A percentile compares a stretch with the other conserved stretches of the same genome.
These are phyloP conservation scores for Aegilops longissima DNA, from an alignment of 176 grass and related monocot species.

Conservation along the genomic window DNA sequence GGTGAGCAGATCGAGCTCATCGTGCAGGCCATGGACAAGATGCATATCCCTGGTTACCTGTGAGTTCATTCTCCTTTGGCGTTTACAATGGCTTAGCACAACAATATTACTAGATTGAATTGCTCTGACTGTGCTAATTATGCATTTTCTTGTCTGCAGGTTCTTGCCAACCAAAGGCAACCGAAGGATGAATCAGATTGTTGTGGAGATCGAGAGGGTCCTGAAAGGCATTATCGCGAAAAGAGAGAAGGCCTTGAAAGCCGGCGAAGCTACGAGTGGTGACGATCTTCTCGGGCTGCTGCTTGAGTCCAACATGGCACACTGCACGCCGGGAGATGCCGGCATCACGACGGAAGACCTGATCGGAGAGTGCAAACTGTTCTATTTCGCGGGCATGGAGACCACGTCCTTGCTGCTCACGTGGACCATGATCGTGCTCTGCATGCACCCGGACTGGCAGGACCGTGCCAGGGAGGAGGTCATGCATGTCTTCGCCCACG, in stretches of 20 bases:
- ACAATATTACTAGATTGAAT: no score
- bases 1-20: constrained; percentile 44
- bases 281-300: constrained; percentile 58
- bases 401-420: constrained; percentile 76
- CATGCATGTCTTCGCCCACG: constrained; percentile 34
- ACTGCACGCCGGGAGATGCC: constrained; percentile 4
- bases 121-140: neutral
- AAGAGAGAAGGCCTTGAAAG: constrained; percentile 43
- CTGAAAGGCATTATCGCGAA: constrained; percentile 58
- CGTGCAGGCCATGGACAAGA: constrained; percentile 16
- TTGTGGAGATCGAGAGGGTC: constrained; percentile 34
- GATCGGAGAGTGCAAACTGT: constrained; percentile 84
- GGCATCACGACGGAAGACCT: constrained; percentile 63
- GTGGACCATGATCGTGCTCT: constrained; percentile 67
- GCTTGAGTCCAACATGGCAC: constrained; percentile 59
- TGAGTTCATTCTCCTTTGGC: constrained; percentile 7
- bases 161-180: constrained; percentile 49
- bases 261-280: neutral
- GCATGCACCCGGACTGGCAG: constrained; percentile 88
- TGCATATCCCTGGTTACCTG: constrained; percentile 65
- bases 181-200: constrained; percentile 53
- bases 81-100: neutral
- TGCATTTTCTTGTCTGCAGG: constrained; percentile 6
- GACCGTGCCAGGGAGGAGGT: constrained; percentile 69
- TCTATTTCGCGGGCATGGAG: constrained; percentile 84